A percentile compares a stretch with the other conserved stretches of the same genome.
phyloP scores from a whole-genome alignment of 768 basidiomycete species.

The Pleurotus ostreatus region DNA sequence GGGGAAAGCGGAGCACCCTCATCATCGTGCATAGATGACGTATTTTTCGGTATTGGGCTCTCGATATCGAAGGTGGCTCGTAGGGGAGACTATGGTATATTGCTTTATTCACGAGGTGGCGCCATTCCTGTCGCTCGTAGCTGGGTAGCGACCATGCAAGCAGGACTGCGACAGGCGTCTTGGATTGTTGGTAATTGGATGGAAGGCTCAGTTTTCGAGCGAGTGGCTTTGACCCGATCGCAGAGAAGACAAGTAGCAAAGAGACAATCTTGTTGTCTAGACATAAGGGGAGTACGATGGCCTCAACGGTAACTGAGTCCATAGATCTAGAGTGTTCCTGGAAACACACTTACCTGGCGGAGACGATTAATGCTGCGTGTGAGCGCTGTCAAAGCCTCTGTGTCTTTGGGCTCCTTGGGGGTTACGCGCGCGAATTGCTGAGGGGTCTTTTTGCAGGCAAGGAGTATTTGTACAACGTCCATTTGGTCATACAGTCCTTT shows the following conservation, averaged over 20 bases:
- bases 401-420: slow-evolving; percentile 35
- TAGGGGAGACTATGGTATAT: not conserved
- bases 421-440: slow-evolving; percentile 57
- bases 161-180: slow-evolving; percentile 37
- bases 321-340: too few species aligned
- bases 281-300: slow-evolving; percentile 41
- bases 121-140: slow-evolving; percentile 27
- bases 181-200: slow-evolving; percentile 21
- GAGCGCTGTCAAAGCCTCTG: slow-evolving; percentile 34
- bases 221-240: slow-evolving; percentile 27
- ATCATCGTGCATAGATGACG: slow-evolving; percentile 11
- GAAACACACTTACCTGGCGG: slow-evolving; percentile 36
- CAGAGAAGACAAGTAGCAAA: slow-evolving; percentile 53
- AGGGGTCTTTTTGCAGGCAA: slow-evolving; percentile 43
- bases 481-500: slow-evolving; percentile 42
- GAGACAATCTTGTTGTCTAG: slow-evolving; percentile 47
- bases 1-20: slow-evolving; percentile 44
- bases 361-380: slow-evolving; percentile 41
- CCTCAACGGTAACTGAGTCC: slow-evolving; percentile 26
- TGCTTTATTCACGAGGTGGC: not conserved
- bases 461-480: slow-evolving; percentile 44
- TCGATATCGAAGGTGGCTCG: not conserved
- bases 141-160: slow-evolving; percentile 42
- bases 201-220: slow-evolving; percentile 37
- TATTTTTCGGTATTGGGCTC: not conserved